These are phyloP conservation scores for Sarocladium strictum DNA, from an alignment of 2,329 filamentous ascomycete species.

Conservation along the genomic window DNA sequence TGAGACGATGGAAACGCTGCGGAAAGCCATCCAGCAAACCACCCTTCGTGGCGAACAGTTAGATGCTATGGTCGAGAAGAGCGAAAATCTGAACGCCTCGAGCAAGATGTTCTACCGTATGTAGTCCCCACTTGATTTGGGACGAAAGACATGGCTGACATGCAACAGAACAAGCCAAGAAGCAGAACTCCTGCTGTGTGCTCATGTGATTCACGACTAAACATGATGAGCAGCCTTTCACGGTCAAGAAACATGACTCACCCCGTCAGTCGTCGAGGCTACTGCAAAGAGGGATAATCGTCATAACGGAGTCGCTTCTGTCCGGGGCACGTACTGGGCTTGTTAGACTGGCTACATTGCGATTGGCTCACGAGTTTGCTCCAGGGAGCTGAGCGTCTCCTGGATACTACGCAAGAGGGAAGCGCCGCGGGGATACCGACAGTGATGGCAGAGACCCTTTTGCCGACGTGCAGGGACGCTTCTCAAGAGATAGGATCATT, in stretches of 20 bases:
- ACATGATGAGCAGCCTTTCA: background rate
- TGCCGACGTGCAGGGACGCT: too few species aligned
- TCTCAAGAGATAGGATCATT: background rate
- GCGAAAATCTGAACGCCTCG: slow-evolving; percentile 79
- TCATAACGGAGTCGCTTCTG: too few species aligned
- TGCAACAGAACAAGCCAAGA: slow-evolving; percentile 59
- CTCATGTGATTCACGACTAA: slow-evolving; percentile 49
- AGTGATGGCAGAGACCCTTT: too few species aligned
- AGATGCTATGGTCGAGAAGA: slow-evolving; percentile 88
- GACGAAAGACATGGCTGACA: slow-evolving; percentile 10
- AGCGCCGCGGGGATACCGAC: too few species aligned
- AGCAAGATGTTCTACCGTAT: slow-evolving; percentile 97
- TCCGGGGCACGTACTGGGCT: too few species aligned
- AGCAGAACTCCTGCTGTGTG: slow-evolving; percentile 72
- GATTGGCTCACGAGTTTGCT: too few species aligned
- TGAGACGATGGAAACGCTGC: slow-evolving; percentile 93
- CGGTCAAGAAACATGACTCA: too few species aligned
- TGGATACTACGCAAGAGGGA: too few species aligned
- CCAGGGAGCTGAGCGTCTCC: too few species aligned
- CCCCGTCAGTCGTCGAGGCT: too few species aligned
- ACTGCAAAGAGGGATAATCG: too few species aligned
- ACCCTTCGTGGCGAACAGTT: slow-evolving; percentile 95
- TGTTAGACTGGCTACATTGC: too few species aligned
- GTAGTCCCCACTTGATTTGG: slow-evolving; percentile 19
- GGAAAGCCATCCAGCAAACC: slow-evolving; percentile 89